Percentiles rank a stretch among this genome's conserved stretches.
phyloP scores from a whole-genome alignment of 1,284 basidiomycete genomes.

The Austroboletus niveus region DNA sequence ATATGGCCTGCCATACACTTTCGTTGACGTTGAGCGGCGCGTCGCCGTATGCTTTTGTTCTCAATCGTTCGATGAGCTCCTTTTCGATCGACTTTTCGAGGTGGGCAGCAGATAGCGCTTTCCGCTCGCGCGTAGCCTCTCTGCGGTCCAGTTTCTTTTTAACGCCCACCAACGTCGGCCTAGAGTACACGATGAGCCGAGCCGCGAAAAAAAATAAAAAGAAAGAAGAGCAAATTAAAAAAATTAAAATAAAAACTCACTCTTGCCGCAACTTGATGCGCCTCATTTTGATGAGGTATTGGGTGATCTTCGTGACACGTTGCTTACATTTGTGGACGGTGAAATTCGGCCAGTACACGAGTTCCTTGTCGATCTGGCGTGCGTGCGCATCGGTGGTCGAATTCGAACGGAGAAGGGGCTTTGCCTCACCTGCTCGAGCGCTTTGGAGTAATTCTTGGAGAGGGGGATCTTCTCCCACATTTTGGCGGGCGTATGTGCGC shows the following conservation, averaged over 20 bases:
- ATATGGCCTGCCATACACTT: slow-evolving; percentile 88
- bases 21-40: slow-evolving; percentile 98
- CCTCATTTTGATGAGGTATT: slow-evolving; percentile 98
- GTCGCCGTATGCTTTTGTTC: slow-evolving; percentile 97
- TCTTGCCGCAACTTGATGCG: slow-evolving; percentile 86
- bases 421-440: slow-evolving; percentile 81
- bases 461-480: slow-evolving; percentile 98
- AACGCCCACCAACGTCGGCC: slow-evolving; percentile 90
- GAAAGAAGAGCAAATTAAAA: background rate
- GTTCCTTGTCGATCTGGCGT: slow-evolving; percentile 85
- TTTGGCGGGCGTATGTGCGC: slow-evolving; percentile 91
- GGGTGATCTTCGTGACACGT: slow-evolving; percentile 97
- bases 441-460: slow-evolving; percentile 92
- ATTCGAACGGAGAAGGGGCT: background rate
- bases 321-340: slow-evolving; percentile 99
- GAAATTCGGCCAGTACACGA: slow-evolving; percentile 98
- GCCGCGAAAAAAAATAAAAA: too few relatives aligned
- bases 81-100: slow-evolving; percentile 96
- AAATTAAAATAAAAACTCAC: slow-evolving; percentile 47
- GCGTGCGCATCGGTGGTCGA: background rate
- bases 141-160: slow-evolving; percentile 98
- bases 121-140: slow-evolving; percentile 90
- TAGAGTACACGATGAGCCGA: slow-evolving; percentile 29
- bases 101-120: slow-evolving; percentile 92
- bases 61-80: slow-evolving; percentile 92